Evolutionary conservation across 441 rosid genomes (phyloP).

Genomic region (Arabidopsis hybrid): DNA sequence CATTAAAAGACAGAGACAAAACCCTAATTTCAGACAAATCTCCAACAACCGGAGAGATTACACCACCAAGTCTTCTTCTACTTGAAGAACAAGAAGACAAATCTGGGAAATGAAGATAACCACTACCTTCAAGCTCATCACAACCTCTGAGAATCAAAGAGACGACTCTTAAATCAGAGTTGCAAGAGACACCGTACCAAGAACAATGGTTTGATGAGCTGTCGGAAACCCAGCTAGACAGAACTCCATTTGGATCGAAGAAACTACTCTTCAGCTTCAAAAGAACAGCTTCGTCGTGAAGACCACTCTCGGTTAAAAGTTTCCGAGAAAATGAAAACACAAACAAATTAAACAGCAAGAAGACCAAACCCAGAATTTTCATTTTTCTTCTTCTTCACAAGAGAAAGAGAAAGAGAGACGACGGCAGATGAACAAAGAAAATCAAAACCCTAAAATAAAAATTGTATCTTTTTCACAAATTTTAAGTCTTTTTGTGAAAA

Average conservation of each 20-base stretch:
- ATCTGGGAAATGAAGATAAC: constrained; percentile 44
- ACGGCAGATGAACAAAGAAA: not conserved
- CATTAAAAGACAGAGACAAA: constrained; percentile 74
- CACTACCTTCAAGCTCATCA: constrained; percentile 1
- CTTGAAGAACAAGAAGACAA: constrained; percentile 34
- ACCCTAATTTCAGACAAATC: constrained; percentile 66
- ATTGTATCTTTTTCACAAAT: not conserved
- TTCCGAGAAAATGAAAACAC: constrained; percentile 38
- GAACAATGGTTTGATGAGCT: constrained; percentile 48
- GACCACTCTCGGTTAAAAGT: constrained; percentile 15
- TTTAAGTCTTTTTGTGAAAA: not conserved
- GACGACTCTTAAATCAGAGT: constrained; percentile 58
- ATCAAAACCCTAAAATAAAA: constrained; percentile 33
- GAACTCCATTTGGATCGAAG: constrained; percentile 54
- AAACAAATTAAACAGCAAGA: constrained; percentile 35
- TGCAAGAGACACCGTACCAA: constrained; percentile 65
- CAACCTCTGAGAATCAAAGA: constrained; percentile 60
- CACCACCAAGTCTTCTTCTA: constrained; percentile 52
- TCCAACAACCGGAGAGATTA: constrained; percentile 56
- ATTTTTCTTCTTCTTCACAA: constrained; percentile 29
- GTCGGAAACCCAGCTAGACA: constrained; percentile 55
- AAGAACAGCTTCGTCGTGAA: constrained; percentile 41
- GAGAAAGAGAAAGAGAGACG: constrained; percentile 23
- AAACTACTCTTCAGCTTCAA: constrained; percentile 56
- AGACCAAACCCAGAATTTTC: constrained; percentile 46